Evolutionary conservation across 345 rosid species (phyloP), one percentile per base, ranked within the genome.

Genomic region (Ceriops tagal): DNA sequence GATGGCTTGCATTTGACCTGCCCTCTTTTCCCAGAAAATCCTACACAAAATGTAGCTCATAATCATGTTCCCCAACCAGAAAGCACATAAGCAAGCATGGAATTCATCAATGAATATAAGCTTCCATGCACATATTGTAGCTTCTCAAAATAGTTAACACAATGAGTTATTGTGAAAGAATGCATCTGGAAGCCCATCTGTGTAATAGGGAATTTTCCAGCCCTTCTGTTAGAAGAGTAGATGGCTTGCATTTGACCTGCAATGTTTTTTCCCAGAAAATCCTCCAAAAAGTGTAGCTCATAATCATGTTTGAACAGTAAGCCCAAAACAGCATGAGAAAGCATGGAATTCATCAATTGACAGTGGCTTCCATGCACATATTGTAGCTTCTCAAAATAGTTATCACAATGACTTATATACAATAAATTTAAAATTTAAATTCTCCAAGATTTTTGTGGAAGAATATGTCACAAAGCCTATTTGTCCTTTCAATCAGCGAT

Each of bases 181-280:
- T 7, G 37, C 9, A 1, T 34, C 37, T 1, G 37, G 37, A 1
- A 6, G 37, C 37, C 37, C 37, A 34, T 34, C 37, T 34, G 37
- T 34, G 37, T 34, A 92, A 89, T 37, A 61, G 60, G 26, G 84
- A 75, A 68, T 88, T 88, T 75, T 92, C 98, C 24, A 85, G 70
- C 71, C 96, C 96, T 82, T 92, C 92, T 57, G 92, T 85, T 69
- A 89, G 58, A 75, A 86, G 82, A 27, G 88, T 84, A 87, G 73
- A 76, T 83, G 86, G 53, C 89, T 78, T 56, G 74, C 76, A 24
- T 69, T 70, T 52, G 87, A 86, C 63, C 93, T 85, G 72, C 82
- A 88, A 71, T 89, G 84, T 66, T 72, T 34, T 34, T 78, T 75
- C 87, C 72, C 64, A 89, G 77, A 73, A 82, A 84, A 30, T 75